Evolutionary conservation across 768 basidiomycete genomes (phyloP).

Genomic region (Boletales sp.): DNA sequence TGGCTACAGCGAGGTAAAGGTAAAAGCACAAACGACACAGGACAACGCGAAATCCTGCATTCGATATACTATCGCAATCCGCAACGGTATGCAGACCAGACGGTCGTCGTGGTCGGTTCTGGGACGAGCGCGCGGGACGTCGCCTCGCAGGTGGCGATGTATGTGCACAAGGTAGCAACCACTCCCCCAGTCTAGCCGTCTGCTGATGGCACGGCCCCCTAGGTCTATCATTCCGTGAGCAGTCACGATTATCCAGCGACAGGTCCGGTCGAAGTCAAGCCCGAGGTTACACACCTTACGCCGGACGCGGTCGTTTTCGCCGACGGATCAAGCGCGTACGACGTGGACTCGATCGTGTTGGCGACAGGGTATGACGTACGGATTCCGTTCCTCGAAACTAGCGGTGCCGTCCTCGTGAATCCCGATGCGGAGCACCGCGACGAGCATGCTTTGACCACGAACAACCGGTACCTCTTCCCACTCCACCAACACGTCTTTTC

Average conservation of each 20-base stretch:
- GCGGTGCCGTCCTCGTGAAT: conserved; percentile 18
- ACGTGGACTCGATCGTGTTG: conserved; percentile 48
- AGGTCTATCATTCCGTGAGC: conserved; percentile 38
- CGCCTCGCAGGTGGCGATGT: conserved; percentile 38
- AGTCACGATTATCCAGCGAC: conserved; percentile 15
- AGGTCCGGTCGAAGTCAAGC: conserved; percentile 31
- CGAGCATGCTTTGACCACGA: conserved; percentile 37
- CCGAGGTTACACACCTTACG: conserved; percentile 50
- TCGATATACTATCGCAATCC: conserved; percentile 53
- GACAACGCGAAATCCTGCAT: conserved; percentile 42
- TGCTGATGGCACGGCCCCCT: background rate
- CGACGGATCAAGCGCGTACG: conserved; percentile 39
- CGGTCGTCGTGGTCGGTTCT: conserved; percentile 49
- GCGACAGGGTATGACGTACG: conserved; percentile 54
- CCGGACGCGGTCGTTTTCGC: conserved; percentile 40
- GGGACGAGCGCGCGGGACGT: conserved; percentile 46
- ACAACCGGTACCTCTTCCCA: conserved; percentile 53
- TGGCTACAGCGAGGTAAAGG: conserved; percentile 39
- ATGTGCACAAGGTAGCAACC: conserved; percentile 39
- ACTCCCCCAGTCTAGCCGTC: background rate
- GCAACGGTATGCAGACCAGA: conserved; percentile 37
- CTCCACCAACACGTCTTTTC: conserved; percentile 52
- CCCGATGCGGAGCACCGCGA: conserved; percentile 13
- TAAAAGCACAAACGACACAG: too few species aligned
- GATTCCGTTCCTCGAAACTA: conserved; percentile 45